phyloP scores from a whole-genome alignment of 495 filamentous ascomycete species.

The Trichoderma erinaceum region DNA sequence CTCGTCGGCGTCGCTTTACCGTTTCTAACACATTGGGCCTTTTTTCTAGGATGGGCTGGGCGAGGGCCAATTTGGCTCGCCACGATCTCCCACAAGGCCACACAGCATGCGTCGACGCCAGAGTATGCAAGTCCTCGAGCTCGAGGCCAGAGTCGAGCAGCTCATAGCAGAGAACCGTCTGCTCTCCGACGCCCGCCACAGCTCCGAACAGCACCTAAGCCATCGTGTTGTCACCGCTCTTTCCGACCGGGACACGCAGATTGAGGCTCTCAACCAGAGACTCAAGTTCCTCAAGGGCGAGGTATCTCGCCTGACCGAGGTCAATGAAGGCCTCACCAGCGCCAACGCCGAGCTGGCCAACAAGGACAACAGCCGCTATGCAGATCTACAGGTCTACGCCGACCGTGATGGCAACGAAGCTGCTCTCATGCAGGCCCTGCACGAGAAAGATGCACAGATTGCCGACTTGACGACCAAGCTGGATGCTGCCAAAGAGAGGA shows the following conservation, averaged over 20 bases:
- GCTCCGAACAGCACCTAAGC: conserved; percentile 49
- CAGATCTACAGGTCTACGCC: conserved; percentile 49
- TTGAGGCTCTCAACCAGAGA: conserved; percentile 69
- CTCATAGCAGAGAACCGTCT: conserved; percentile 73
- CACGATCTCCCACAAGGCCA: conserved; percentile 88
- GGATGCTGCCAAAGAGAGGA: conserved; percentile 67
- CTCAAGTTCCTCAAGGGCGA: conserved; percentile 75
- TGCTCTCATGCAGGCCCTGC: conserved; percentile 45
- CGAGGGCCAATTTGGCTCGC: conserved; percentile 78
- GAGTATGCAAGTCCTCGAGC: conserved; percentile 91
- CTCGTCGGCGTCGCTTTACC: conserved; percentile 12
- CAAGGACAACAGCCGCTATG: conserved; percentile 59
- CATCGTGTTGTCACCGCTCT: conserved; percentile 41
- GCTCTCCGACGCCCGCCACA: conserved; percentile 63
- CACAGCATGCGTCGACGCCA: conserved; percentile 92
- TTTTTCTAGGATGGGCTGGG: conserved; percentile 78
- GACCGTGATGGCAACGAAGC: conserved; percentile 50
- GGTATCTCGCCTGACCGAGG: conserved; percentile 61
- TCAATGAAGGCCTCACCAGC: conserved; percentile 65
- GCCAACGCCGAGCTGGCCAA: conserved; percentile 62
- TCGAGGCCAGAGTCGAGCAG: conserved; percentile 68
- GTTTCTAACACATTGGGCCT: conserved; percentile 19
- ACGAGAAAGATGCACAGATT: conserved; percentile 77
- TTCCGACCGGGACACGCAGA: conserved; percentile 68
- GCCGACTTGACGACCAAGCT: conserved; percentile 69